Conservation (phyloP, 495 filamentous ascomycete species). For the Filosporella fistucella region DNA sequence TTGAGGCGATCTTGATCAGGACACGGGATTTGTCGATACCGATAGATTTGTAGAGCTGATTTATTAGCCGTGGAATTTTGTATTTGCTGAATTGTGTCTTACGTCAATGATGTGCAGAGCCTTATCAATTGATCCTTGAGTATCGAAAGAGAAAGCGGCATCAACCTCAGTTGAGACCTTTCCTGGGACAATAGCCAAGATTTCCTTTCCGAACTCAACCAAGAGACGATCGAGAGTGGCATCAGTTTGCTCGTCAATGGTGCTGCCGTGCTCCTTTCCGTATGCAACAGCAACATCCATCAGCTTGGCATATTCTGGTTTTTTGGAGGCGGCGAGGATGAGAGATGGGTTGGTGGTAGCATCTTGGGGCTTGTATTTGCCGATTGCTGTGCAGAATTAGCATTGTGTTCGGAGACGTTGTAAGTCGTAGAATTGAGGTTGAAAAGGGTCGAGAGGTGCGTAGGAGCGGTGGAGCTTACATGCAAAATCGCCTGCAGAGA, state of each 20-base stretch:
- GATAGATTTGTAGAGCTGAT: slow-evolving; percentile 82
- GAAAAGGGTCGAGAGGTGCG: neutral
- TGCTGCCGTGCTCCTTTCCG: slow-evolving; percentile 69
- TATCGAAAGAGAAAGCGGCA: slow-evolving; percentile 93
- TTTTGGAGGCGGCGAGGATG: slow-evolving; percentile 97
- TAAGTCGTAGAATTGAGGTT: neutral
- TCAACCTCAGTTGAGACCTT: slow-evolving; percentile 99
- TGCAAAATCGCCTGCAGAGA: slow-evolving; percentile 64
- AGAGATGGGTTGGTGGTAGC: slow-evolving; percentile 98
- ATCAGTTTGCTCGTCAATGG: slow-evolving; percentile 73
- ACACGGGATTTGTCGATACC: slow-evolving; percentile 92
- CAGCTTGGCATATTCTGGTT: slow-evolving; percentile 89
- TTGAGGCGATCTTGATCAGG: slow-evolving; percentile 85
- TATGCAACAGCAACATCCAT: slow-evolving; percentile 83
- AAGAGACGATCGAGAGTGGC: slow-evolving; percentile 86
- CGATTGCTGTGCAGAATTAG: slow-evolving; percentile 69
- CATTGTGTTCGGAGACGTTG: slow-evolving; percentile 3
- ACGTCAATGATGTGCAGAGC: slow-evolving; percentile 96
- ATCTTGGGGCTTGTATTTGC: slow-evolving; percentile 99
- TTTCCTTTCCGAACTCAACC: slow-evolving; percentile 96
- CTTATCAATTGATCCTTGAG: slow-evolving; percentile 87
- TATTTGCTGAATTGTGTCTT: slow-evolving; percentile 25
- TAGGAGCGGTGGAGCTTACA: slow-evolving; percentile 46
- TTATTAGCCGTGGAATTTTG: neutral
- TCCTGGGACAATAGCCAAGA: slow-evolving; percentile 93